Evolutionary conservation across 305 asterid species (phyloP), one percentile per base, ranked within the genome.

Genomic region (Fraxinus dipetala): DNA sequence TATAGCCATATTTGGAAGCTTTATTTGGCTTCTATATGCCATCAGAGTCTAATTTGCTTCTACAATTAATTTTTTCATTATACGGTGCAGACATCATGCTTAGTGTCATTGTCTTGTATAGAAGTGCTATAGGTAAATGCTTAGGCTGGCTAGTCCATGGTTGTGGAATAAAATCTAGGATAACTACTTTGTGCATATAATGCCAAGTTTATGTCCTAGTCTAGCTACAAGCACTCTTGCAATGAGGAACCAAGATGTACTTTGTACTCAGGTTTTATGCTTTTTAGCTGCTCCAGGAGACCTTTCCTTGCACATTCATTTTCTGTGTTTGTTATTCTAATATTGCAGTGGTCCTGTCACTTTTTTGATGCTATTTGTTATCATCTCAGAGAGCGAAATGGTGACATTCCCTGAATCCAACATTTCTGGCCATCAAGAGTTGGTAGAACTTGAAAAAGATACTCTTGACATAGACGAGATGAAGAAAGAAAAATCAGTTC

Each of bases 371-470:
- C 83, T 78, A 48, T 77, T 61, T 72, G n/a, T 61, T 72, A 54
- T 79, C 79, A 40, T 78, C 80, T 61, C 89, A 94, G 95, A 83
- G 81, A 89, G 61, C 61, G 77, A 81, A 83, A 48, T 72, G 40
- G 90, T 67, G 82, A 78, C 86, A 36, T 78, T 84, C 77, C 79
- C 85, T 40, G 88, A 67, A 84, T 85, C 94, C 51, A 75, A 80
- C 75, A 38, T 86, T 76, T 51, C 75, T 75, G 84, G 79, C 13
- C 83, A 65, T 70, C 91, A 86, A 83, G 82, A 85, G 61, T 80
- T 40, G 80, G 83, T 78, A 70, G 94, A 88, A 70, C 67, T 69
- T 82, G 86, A 77, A 35, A 65, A 76, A 22, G 88, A 89, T 67
- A 51, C 77, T 70, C 84, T 81, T 26, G 86, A 43, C 82, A 77